Conservation (phyloP, 805 yeast genomes). For the Wickerhamia fluorescens region DNA sequence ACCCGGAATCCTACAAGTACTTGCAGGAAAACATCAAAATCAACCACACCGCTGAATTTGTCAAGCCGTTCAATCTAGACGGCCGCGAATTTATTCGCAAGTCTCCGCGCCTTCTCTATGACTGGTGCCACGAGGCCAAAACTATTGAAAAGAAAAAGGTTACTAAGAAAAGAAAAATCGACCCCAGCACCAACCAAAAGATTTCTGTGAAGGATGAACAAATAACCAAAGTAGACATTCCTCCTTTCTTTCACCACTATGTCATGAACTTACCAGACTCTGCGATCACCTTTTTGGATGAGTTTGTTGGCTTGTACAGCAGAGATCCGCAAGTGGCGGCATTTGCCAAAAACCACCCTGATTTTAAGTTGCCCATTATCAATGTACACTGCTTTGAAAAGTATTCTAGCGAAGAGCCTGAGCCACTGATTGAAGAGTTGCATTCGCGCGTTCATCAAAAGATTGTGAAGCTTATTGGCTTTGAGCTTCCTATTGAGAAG, state of each 20-base stretch:
- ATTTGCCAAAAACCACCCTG: constrained; percentile 29
- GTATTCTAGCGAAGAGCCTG: constrained; percentile 66
- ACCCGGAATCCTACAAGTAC: constrained; percentile 77
- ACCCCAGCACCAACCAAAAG: constrained; percentile 25
- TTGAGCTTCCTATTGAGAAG: constrained; percentile 39
- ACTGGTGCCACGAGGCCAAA: constrained; percentile 35
- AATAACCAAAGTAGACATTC: constrained; percentile 29
- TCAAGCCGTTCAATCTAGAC: constrained; percentile 62
- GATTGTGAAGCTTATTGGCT: constrained; percentile 38
- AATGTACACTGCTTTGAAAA: constrained; percentile 94
- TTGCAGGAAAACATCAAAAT: constrained; percentile 54
- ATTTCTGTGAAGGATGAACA: constrained; percentile 11
- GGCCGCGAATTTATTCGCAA: constrained; percentile 73
- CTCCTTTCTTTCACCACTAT: constrained; percentile 58
- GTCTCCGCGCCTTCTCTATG: constrained; percentile 46
- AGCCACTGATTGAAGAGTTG: constrained; percentile 63
- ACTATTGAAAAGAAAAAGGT: constrained; percentile 29
- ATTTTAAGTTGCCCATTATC: constrained; percentile 60
- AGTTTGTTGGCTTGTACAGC: constrained; percentile 66
- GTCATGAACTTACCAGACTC: constrained; percentile 96
- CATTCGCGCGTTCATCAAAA: constrained; percentile 56
- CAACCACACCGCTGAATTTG: constrained; percentile 59
- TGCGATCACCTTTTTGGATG: constrained; percentile 76
- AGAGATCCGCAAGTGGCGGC: constrained; percentile 29
- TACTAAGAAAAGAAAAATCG: constrained; percentile 29